Conservation (phyloP, 805 yeast species). For the Wickerhamiella dianesei region DNA sequence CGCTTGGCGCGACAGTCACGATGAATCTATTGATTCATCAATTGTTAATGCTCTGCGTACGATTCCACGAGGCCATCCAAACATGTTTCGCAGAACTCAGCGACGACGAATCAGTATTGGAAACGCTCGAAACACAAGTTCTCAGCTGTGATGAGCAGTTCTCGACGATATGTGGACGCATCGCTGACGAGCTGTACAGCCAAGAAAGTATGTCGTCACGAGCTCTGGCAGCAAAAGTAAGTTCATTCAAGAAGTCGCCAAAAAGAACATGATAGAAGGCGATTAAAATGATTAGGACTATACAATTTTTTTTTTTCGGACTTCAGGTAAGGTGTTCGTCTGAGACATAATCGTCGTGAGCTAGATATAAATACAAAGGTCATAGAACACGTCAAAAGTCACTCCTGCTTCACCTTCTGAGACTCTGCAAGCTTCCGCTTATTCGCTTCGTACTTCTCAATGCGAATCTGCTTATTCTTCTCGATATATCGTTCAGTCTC, state of each 20-base stretch:
- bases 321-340: too few species aligned
- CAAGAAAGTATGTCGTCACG: not conserved
- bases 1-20: conserved; percentile 20
- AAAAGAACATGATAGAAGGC: too few species aligned
- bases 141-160: too few species aligned
- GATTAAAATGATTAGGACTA: too few species aligned
- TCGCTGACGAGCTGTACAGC: not conserved
- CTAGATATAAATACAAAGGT: too few species aligned
- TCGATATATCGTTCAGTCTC: conserved; percentile 50
- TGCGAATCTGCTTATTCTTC: conserved; percentile 52
- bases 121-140: too few species aligned
- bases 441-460: conserved; percentile 51
- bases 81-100: not conserved
- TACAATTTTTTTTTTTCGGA: too few species aligned
- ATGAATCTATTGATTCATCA: not conserved
- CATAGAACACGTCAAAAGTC: too few species aligned
- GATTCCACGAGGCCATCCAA: not conserved
- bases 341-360: too few species aligned
- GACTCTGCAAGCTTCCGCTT: not conserved
- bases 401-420: not conserved
- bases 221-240: not conserved
- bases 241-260: not conserved
- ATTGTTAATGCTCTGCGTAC: not conserved
- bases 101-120: too few species aligned
- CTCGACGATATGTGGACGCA: not conserved